Percentiles rank a stretch among this genome's conserved stretches.
phyloP scores from a whole-genome alignment of 1,284 basidiomycete species.

The Ganoderma resinaceum region DNA sequence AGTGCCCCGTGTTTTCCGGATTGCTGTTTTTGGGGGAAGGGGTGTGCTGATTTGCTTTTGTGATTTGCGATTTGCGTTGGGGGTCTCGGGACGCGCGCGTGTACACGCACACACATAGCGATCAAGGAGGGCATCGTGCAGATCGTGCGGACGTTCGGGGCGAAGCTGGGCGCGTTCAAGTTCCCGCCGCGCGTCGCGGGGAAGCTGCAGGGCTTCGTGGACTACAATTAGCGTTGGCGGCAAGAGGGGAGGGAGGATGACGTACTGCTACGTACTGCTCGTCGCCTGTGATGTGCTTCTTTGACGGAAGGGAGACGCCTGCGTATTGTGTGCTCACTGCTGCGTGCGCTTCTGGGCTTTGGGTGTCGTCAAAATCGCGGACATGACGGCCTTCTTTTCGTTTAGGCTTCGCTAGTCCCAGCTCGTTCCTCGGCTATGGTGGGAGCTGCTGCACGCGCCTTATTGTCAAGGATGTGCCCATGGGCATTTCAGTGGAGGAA shows the following conservation, averaged over 20 bases:
- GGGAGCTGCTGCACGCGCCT: background rate
- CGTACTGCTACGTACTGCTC: background rate
- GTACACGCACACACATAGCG: conserved; percentile 49
- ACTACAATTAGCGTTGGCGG: conserved; percentile 48
- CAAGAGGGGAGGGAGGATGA: background rate
- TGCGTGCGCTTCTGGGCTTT: background rate
- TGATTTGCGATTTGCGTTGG: conserved; percentile 10
- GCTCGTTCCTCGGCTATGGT: background rate
- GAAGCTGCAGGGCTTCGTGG: conserved; percentile 75
- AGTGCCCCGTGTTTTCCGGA: conserved; percentile 35
- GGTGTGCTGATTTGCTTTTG: conserved; percentile 18
- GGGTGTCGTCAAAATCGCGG: background rate
- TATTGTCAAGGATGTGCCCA: background rate
- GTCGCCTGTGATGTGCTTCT: background rate
- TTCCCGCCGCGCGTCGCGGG: conserved; percentile 71
- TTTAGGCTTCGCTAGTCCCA: background rate
- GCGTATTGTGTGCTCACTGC: background rate
- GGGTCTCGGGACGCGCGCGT: background rate
- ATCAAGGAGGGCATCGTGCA: conserved; percentile 71
- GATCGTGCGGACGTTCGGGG: conserved; percentile 77
- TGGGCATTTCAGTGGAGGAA: background rate
- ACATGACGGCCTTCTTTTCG: background rate
- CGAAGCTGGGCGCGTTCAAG: conserved; percentile 77
- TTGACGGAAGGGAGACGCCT: background rate
- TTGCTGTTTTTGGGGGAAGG: background rate